Base-by-base conservation (phyloP, 2,329 filamentous ascomycete species). In the Boeremia lycopersici region DNA sequence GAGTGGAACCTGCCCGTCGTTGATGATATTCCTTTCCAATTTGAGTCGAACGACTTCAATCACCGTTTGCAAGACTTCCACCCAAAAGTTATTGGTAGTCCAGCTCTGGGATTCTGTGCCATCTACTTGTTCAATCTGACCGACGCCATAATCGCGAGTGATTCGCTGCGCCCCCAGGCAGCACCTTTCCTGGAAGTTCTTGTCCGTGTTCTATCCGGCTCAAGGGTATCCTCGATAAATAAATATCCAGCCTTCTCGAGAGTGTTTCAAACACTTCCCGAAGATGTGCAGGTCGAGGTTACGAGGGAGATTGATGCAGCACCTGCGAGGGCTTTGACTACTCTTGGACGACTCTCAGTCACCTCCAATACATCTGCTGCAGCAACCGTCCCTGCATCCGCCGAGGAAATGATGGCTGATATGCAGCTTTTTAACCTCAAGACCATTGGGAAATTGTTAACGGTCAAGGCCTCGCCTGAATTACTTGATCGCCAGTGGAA, bases 71-170 rank as follows among this genome's bases (percentile, higher is more conserved):
- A 71, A 25, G 39, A 58, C 1, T 70, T 63, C 31, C 63, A 69
- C 41, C 68, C 70, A 2, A 63, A 62, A 25, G 56, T 48, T 26
- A 3, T 57, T 25, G 59, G 48, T 2, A 62, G 55, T 29, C 34
- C 65, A 13, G 41, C 39, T 2, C 46, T 71, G 2, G 64, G 59
- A 2, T 72, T 73, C 48, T 70, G 69, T 36, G 72, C 73, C 4
- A 50, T 73, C 2, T 64, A 67, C 26, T 47, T 73, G 2, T 75
- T 71, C 56, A 67, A 61, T 11, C 47, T 71, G 11, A 69, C 72
- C 11, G 62, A 65, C 31, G 54, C 60, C 15, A 41, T 67, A 15
- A 45, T 56, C 0, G 26, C 68, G 3, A 46, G 56, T 6, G 55
- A 69, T 7, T 34, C 56, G 6, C 44, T 67, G 9, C 50, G 54